Evolutionary conservation across 768 basidiomycete species (phyloP).

Genomic region (Lactifluus hygrophoroides): DNA sequence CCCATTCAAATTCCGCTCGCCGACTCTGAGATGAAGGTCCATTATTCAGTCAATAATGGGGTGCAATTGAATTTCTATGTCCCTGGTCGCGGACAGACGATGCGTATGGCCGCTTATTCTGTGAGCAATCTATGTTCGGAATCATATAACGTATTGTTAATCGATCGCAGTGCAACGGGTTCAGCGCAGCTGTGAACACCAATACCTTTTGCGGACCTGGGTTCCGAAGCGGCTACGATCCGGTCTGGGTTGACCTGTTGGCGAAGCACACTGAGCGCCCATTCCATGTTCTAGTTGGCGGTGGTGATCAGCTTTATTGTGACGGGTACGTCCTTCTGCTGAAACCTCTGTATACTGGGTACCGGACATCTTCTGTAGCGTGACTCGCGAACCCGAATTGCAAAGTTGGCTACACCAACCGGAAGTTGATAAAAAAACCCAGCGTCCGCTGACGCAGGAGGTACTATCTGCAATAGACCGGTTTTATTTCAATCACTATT

Average conservation of each 20-base stretch:
- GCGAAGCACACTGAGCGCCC: slow-evolving; percentile 69
- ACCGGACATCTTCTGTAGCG: slow-evolving; percentile 28
- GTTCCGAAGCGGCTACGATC: slow-evolving; percentile 76
- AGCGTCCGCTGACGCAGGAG: slow-evolving; percentile 55
- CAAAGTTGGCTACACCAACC: slow-evolving; percentile 71
- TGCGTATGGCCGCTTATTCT: slow-evolving; percentile 87
- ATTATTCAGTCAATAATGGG: slow-evolving; percentile 77
- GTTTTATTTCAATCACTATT: slow-evolving; percentile 90
- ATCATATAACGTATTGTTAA: background rate
- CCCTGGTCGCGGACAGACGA: slow-evolving; percentile 70
- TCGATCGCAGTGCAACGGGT: slow-evolving; percentile 65
- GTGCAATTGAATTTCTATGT: slow-evolving; percentile 74
- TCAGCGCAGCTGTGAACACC: slow-evolving; percentile 81
- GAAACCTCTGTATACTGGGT: background rate
- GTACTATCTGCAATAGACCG: slow-evolving; percentile 73
- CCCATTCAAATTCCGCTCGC: slow-evolving; percentile 72
- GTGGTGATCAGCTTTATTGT: slow-evolving; percentile 90
- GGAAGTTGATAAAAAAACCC: slow-evolving; percentile 51
- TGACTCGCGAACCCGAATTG: slow-evolving; percentile 83
- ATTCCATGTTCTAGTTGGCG: slow-evolving; percentile 88
- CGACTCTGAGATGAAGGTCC: slow-evolving; percentile 61
- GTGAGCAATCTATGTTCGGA: slow-evolving; percentile 33
- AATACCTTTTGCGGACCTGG: slow-evolving; percentile 79
- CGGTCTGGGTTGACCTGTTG: slow-evolving; percentile 91
- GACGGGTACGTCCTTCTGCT: slow-evolving; percentile 45